phyloP scores from a whole-genome alignment of 1,139 yeast species.

The Yamadazyma sp. region DNA sequence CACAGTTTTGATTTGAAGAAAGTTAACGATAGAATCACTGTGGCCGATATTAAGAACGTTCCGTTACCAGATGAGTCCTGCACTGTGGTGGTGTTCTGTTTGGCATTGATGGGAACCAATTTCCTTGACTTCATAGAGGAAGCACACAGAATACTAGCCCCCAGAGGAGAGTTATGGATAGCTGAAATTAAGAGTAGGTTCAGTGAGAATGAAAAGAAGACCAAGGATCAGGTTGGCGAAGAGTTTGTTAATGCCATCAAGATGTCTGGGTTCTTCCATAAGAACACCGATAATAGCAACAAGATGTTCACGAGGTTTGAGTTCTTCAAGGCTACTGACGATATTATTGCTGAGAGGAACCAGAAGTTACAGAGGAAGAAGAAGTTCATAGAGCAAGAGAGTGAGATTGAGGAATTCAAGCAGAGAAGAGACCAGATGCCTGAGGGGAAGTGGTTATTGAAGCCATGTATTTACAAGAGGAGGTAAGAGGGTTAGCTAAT shows the following conservation, averaged over 20 bases:
- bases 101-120: constrained; percentile 96
- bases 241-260: constrained; percentile 81
- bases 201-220: constrained; percentile 44
- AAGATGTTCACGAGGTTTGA: constrained; percentile 95
- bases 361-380: constrained; percentile 63
- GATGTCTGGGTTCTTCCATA: constrained; percentile 81
- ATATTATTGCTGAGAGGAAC: constrained; percentile 63
- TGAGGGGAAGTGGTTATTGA: constrained; percentile 85
- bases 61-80: constrained; percentile 80
- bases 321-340: constrained; percentile 82
- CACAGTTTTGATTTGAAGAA: constrained; percentile 90
- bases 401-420: constrained; percentile 58
- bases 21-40: constrained; percentile 85
- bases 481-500: constrained; percentile 42
- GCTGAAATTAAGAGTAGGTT: constrained; percentile 96
- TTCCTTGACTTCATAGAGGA: constrained; percentile 88
- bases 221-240: constrained; percentile 48
- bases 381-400: constrained; percentile 71
- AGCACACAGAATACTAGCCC: constrained; percentile 82
- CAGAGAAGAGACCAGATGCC: constrained; percentile 55
- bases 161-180: constrained; percentile 94
- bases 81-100: constrained; percentile 83
- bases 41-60: constrained; percentile 90
- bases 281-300: constrained; percentile 80
- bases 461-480: constrained; percentile 94